phyloP scores from a whole-genome alignment of 257 asterid genomes.

The Sherardia arvensis region DNA sequence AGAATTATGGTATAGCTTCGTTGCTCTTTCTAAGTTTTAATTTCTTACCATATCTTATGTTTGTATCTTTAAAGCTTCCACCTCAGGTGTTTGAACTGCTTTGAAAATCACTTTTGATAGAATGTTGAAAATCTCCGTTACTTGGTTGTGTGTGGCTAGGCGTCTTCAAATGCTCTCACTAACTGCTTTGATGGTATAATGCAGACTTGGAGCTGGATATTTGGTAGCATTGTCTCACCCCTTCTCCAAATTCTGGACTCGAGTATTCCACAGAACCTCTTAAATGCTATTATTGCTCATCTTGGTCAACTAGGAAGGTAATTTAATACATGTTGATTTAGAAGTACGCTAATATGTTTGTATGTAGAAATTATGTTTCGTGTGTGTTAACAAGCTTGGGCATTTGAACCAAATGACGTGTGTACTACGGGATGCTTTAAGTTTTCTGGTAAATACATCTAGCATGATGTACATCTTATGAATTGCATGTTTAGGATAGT shows the following conservation, averaged over 20 bases:
- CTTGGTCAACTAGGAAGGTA: constrained; percentile 95
- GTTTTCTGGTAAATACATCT: background rate
- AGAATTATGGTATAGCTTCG: constrained; percentile 54
- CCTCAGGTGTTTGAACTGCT: background rate
- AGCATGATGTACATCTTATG: background rate
- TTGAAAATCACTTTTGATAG: background rate
- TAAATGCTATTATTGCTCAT: constrained; percentile 46
- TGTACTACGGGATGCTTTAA: background rate
- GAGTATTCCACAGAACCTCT: constrained; percentile 28
- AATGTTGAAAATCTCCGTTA: background rate
- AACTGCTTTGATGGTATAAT: constrained; percentile 10
- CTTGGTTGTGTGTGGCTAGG: background rate
- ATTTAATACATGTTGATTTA: background rate
- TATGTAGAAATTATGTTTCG: background rate
- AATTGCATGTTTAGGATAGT: background rate
- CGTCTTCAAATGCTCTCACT: background rate
- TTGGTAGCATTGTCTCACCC: constrained; percentile 32
- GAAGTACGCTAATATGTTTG: background rate
- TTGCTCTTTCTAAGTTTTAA: background rate
- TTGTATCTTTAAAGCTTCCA: no score
- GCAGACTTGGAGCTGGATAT: constrained; percentile 90
- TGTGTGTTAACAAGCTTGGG: background rate
- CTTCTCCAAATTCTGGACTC: constrained; percentile 43
- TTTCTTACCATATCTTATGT: no score
- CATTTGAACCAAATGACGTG: background rate